phyloP scores from a whole-genome alignment of 768 basidiomycete genomes.

The Tylopilus rubrobrunneus region DNA sequence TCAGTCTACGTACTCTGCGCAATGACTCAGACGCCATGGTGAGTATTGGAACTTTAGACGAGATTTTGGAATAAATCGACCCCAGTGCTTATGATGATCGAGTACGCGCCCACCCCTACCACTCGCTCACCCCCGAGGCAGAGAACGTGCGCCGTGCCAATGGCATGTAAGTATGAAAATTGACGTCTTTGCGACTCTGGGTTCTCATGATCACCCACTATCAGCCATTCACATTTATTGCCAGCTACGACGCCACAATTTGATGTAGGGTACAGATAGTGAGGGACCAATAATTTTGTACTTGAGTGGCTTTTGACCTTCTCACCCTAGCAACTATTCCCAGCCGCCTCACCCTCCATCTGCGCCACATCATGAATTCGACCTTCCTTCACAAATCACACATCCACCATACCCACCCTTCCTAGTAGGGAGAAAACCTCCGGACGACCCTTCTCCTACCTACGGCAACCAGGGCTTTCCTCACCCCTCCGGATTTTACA shows the following conservation, averaged over 20 bases:
- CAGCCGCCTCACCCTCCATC: neutral
- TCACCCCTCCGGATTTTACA: neutral
- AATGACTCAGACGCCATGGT: slow-evolving; percentile 14
- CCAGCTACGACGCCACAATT: neutral
- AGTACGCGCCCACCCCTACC: neutral
- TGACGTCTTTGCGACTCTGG: neutral
- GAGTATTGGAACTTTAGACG: neutral
- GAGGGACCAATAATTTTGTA: neutral
- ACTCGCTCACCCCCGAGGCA: neutral
- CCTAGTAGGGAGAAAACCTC: neutral
- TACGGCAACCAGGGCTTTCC: neutral
- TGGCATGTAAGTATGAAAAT: slow-evolving; percentile 8
- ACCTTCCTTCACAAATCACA: neutral
- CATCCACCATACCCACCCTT: neutral
- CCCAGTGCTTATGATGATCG: slow-evolving; percentile 9
- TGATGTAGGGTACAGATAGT: slow-evolving; percentile 7
- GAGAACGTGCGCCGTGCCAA: neutral
- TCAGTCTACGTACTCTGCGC: neutral
- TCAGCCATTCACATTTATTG: slow-evolving; percentile 4
- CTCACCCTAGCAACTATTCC: slow-evolving; percentile 2
- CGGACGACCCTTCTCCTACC: neutral
- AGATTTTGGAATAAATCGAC: neutral
- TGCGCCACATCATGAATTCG: neutral
- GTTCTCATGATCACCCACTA: slow-evolving; percentile 1
- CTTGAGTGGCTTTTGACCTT: neutral